Conservation (phyloP, 2,329 filamentous ascomycete genomes). For the Cladophialophora immunda region DNA sequence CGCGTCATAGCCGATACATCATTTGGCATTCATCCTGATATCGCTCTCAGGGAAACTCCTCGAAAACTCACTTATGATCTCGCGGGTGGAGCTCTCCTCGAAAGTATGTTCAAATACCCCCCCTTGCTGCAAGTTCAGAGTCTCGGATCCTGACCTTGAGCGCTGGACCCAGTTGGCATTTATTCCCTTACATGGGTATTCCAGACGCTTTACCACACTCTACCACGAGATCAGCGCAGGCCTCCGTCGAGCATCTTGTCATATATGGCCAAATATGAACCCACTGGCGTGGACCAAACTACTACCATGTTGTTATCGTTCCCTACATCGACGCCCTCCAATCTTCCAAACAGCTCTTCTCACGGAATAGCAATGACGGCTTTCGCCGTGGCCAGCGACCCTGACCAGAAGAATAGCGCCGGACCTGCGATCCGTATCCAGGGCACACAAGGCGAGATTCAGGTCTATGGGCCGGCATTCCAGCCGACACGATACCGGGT, state of each 20-base stretch:
- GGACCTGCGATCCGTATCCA: conserved; percentile 41
- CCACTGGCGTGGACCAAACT: conserved; percentile 41
- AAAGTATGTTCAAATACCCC: conserved; percentile 30
- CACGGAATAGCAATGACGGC: conserved; percentile 45
- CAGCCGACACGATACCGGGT: conserved; percentile 68
- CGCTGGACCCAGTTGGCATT: conserved; percentile 68
- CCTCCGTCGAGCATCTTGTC: conserved; percentile 49
- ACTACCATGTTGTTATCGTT: conserved; percentile 38
- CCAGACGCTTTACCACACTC: conserved; percentile 63
- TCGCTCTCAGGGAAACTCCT: conserved; percentile 37
- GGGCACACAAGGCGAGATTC: conserved; percentile 41
- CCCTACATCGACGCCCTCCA: conserved; percentile 59
- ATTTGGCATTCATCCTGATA: conserved; percentile 28
- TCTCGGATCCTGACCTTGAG: background rate
- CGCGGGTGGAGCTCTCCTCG: conserved; percentile 53
- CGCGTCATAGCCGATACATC: conserved; percentile 50
- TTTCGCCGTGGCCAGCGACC: conserved; percentile 38
- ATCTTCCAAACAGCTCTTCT: conserved; percentile 66
- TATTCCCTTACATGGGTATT: conserved; percentile 92
- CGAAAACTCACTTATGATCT: conserved; percentile 51
- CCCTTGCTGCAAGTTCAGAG: background rate
- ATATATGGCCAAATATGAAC: conserved; percentile 57
- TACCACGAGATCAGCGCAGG: conserved; percentile 46
- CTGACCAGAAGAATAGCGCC: conserved; percentile 35
- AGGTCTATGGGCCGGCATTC: conserved; percentile 41